phyloP scores from a whole-genome alignment of 2,329 filamentous ascomycete genomes.

The Pseudogymnoascus sp. region DNA sequence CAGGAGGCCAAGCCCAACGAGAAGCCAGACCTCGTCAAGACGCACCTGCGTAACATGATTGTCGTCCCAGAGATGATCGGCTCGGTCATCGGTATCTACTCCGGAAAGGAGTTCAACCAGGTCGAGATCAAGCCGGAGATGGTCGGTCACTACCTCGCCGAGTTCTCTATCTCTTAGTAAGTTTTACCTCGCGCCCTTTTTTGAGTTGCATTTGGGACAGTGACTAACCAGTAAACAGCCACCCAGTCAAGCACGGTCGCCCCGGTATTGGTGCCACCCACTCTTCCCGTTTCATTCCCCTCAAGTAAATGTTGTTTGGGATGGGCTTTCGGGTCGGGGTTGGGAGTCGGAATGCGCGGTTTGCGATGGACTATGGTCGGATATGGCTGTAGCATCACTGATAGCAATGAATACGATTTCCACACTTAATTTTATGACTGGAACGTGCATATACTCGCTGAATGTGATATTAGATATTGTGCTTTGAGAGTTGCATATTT shows the following conservation, averaged over 20 bases:
- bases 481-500: background rate
- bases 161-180: conserved; percentile 99
- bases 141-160: conserved; percentile 98
- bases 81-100: conserved; percentile 98
- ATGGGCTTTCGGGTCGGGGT: background rate
- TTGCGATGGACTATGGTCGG: conserved; percentile 8
- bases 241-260: conserved; percentile 99
- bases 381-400: conserved; percentile 8
- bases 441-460: background rate
- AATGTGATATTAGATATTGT: background rate
- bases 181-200: conserved; percentile 39
- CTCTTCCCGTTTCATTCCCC: conserved; percentile 99
- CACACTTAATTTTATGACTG: background rate
- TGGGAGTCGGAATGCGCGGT: conserved; percentile 5
- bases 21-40: conserved; percentile 99
- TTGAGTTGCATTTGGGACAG: background rate
- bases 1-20: conserved; percentile 98
- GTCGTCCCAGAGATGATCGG: conserved; percentile 99
- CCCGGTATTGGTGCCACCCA: conserved; percentile 99
- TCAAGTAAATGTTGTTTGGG: conserved; percentile 65
- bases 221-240: conserved; percentile 59
- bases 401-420: conserved; percentile 8
- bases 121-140: conserved; percentile 99
- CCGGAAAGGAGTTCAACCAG: conserved; percentile 99
- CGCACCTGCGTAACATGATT: conserved; percentile 99